These are phyloP conservation scores for Musa balbisiana DNA, from an alignment of 202 grass and related monocot genomes.

Conservation along the genomic window DNA sequence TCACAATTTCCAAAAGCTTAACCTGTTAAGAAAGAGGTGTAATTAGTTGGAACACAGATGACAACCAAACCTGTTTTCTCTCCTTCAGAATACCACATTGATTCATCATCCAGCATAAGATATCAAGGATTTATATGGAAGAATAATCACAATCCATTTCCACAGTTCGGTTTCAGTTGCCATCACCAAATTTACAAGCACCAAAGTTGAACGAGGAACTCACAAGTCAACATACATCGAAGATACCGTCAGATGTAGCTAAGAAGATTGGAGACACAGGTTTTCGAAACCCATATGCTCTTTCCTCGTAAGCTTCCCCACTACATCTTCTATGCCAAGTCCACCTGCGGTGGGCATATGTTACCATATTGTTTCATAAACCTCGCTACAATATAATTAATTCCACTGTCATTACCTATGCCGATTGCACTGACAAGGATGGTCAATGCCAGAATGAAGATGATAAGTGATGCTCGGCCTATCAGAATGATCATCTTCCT, in stretches of 20 bases:
- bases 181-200: too few species aligned
- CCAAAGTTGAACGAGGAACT: too few species aligned
- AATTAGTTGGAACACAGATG: too few species aligned
- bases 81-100: too few species aligned
- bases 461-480: conserved; percentile 1
- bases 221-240: neutral
- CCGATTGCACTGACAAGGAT: conserved; percentile 7
- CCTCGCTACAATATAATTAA: neutral
- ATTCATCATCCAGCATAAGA: too few species aligned
- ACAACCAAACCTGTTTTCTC: too few species aligned
- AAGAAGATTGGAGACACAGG: neutral
- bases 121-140: too few species aligned
- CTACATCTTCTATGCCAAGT: neutral
- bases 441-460: conserved; percentile 7
- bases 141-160: too few species aligned
- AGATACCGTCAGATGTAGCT: neutral
- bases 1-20: too few species aligned
- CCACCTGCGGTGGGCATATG: neutral
- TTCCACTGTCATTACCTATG: neutral
- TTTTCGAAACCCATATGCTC: neutral
- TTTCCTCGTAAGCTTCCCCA: neutral
- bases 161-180: too few species aligned
- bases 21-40: too few species aligned
- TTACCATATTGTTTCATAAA: neutral
- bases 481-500: conserved; percentile 1